Evolutionary conservation across 495 filamentous ascomycete genomes (phyloP), one percentile per base, ranked within the genome.

Genomic region (Hypoxylon lienhwacheense): DNA sequence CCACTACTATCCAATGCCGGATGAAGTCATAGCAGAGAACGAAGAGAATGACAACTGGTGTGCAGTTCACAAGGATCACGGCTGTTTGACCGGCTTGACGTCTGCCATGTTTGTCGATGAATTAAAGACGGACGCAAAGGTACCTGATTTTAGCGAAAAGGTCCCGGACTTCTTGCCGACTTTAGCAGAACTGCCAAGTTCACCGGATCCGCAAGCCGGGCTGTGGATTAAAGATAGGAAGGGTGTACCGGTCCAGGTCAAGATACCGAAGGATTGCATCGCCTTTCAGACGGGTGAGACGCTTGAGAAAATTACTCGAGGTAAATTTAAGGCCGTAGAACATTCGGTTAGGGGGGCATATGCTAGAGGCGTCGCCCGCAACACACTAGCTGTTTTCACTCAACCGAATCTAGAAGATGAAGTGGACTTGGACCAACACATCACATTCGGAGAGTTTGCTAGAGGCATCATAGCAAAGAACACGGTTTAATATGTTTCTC

Each of bases 211-310:
- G 11, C 75, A 81, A 14, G 85, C 93, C 0, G 93, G 93, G 0
- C 75, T 98, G 7, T 97, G 97, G 70, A 96, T 98, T 70, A 85
- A 87, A 54, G 91, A 90, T 24, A 85, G 93, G 10, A 81, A 82
- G 1, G 89, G 88, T 3, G 67, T 83, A 16, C 81, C 86, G 10
- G 86, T 88, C 16, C 91, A 96, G 67, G 89, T 97, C 55, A 85
- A 83, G 56, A 97, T 98, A 45, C 93, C 93, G 1, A 76, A 81
- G 22, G 89, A 95, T 61, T 92, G 89, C 69, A 83, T 98, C 25
- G 93, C 89, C 0, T 98, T 98, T 62, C 93, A 98, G 77, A 98
- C 93, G 0, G 93, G 93, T 0, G 90, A 97, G 67, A 86, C 93
- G 1, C 71, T 98, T 43, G 85, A 97, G 73, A 71, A 87, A 10